Evolutionary conservation across 108 stramenopile genomes (phyloP), one percentile per base, ranked within the genome.

Genomic region (Chaetoceros muelleri): DNA sequence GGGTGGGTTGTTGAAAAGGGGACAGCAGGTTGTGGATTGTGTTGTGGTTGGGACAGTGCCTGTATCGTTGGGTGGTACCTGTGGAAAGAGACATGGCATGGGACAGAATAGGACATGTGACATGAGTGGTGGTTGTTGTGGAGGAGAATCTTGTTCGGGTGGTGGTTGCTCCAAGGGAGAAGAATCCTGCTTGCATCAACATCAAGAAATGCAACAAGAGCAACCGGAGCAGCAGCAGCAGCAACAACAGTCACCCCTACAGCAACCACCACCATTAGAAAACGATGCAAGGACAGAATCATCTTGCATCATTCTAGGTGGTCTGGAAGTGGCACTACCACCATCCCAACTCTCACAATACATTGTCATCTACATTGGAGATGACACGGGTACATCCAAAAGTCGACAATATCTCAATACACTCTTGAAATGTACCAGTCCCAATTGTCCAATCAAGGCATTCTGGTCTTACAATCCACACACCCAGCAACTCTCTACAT

Each of bases 341-440:
- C 2, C 83, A 86, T 30, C 51, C 73, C 58, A 77, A 40, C 59
- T 90, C 2, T 55, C 71, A 21, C 61, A 74, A 28, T 82, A 67
- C 65, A 74, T 74, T 3, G 40, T 91, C 18, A 59, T 93, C 7
- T 95, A 80, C 60, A 65, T 93, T 61, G 87, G 88, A 0, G 88
- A 80, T 44, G 67, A 79, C 23, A 52, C 63, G 61, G 54, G 47
- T 63, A 67, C 34, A 67, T 66, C 17, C 48, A 53, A 31, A 46
- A 72, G 49, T 30, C 63, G 73, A 21, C 80, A 77, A 61, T 81
- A 69, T 34, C 30, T 61, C 19, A 81, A 81, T 44, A 78, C 53
- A 21, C 53, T 78, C 53, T 60, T 81, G 13, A 57, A 80, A 28
- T 25, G 65, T 82, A 72, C 50, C 56, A 69, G 46, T 79, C 76